Evolutionary conservation across 768 basidiomycete genomes (phyloP).

Genomic region (Naganishia friedmannii): DNA sequence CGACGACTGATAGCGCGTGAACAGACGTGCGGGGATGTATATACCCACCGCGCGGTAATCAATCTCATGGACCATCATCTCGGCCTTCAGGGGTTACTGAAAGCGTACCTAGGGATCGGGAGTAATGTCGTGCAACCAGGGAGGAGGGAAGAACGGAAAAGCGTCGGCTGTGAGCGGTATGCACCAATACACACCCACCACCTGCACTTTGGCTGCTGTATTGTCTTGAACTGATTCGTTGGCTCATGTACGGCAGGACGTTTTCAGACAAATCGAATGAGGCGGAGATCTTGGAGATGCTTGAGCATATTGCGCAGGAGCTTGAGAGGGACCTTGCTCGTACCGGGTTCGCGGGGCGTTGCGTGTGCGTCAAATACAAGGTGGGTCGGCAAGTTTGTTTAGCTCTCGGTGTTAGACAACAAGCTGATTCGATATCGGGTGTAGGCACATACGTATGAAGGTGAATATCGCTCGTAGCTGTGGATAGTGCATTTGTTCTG

Average conservation of each 20-base stretch:
- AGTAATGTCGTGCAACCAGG: constrained; percentile 76
- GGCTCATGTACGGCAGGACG: constrained; percentile 61
- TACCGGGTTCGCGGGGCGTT: constrained; percentile 81
- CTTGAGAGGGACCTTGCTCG: constrained; percentile 74
- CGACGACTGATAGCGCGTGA: no score
- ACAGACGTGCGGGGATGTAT: constrained; percentile 66
- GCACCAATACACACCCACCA: neutral
- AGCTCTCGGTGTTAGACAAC: no score
- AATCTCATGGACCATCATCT: constrained; percentile 85
- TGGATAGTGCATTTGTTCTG: neutral
- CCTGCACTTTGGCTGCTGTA: no score
- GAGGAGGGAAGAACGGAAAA: constrained; percentile 78
- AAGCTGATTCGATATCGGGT: neutral
- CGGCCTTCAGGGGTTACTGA: constrained; percentile 69
- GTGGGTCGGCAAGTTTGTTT: constrained; percentile 31
- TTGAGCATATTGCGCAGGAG: constrained; percentile 76
- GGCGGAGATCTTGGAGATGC: constrained; percentile 67
- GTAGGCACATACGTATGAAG: constrained; percentile 77
- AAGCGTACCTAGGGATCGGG: constrained; percentile 78
- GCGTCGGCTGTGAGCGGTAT: constrained; percentile 85
- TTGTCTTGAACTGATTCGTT: neutral
- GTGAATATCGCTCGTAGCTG: constrained; percentile 51
- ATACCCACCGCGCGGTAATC: constrained; percentile 66
- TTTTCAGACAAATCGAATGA: constrained; percentile 68
- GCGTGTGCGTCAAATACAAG: constrained; percentile 88